A percentile compares a stretch with the other conserved stretches of the same genome.
Evolutionary conservation across 139 green algal species (phyloP).

Genomic region (Tetratostichococcus sp.): DNA sequence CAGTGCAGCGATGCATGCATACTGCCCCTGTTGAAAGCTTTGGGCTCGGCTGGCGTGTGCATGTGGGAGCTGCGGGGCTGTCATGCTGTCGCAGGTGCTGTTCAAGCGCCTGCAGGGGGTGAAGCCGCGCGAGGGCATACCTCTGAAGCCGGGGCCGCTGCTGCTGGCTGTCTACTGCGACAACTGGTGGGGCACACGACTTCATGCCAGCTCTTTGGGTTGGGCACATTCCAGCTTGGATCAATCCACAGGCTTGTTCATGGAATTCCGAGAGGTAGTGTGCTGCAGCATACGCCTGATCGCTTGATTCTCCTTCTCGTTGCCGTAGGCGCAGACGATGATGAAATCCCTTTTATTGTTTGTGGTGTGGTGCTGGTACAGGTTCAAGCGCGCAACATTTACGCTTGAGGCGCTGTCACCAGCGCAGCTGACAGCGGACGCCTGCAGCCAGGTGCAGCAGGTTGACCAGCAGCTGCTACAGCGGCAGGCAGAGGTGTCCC

Average conservation of each 20-base stretch:
- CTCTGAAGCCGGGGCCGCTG: constrained; percentile 1
- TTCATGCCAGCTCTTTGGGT: too few species aligned
- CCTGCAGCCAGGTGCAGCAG: background rate
- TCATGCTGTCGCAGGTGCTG: background rate
- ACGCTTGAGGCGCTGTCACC: background rate
- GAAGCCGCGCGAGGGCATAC: background rate
- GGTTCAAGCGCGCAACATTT: background rate
- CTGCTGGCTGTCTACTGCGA: constrained; percentile 16
- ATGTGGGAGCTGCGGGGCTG: too few species aligned
- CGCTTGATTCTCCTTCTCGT: too few species aligned
- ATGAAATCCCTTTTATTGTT: too few species aligned
- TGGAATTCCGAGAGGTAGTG: too few species aligned
- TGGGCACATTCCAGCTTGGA: too few species aligned
- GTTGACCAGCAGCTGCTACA: background rate
- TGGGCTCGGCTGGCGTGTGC: too few species aligned
- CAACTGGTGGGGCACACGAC: background rate
- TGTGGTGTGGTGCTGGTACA: background rate
- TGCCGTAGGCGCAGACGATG: too few species aligned
- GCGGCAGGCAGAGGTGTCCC: background rate
- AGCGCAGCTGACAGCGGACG: background rate
- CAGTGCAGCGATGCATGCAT: too few species aligned
- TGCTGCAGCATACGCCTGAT: too few species aligned
- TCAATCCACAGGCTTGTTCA: too few species aligned
- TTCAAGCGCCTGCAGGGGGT: constrained; percentile 16
- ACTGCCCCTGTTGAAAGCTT: too few species aligned